Evolutionary conservation across 1,284 basidiomycete genomes (phyloP).

Genomic region (Psilocybe mexicana): DNA sequence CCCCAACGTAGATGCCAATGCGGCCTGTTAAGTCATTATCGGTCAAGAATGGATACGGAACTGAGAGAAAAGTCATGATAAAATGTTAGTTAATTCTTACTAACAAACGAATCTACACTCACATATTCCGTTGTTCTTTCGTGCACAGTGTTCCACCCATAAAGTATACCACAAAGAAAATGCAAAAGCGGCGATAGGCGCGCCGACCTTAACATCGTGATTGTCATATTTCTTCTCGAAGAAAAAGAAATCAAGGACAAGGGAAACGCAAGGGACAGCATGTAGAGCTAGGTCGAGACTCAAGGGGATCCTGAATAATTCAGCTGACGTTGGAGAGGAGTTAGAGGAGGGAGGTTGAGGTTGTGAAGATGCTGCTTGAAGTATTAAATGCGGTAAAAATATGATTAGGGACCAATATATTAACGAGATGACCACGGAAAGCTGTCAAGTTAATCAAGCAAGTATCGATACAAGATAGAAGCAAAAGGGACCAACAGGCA

Average conservation of each 20-base stretch:
- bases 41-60: slow-evolving; percentile 83
- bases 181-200: slow-evolving; percentile 42
- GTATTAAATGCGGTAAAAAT: slow-evolving; percentile 56
- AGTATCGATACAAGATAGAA: not conserved
- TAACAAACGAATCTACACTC: slow-evolving; percentile 30
- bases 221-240: slow-evolving; percentile 63
- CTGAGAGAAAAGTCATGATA: slow-evolving; percentile 33
- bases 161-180: slow-evolving; percentile 56
- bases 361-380: slow-evolving; percentile 16
- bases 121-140: slow-evolving; percentile 68
- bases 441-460: slow-evolving; percentile 33
- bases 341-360: slow-evolving; percentile 35
- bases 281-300: slow-evolving; percentile 69
- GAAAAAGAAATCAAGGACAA: slow-evolving; percentile 70
- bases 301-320: slow-evolving; percentile 56
- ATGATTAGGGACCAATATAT: slow-evolving; percentile 71
- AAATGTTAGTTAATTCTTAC: not conserved
- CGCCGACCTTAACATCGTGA: slow-evolving; percentile 44
- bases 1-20: slow-evolving; percentile 60
- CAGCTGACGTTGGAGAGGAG: slow-evolving; percentile 36
- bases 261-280: slow-evolving; percentile 57
- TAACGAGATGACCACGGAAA: slow-evolving; percentile 65
- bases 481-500: slow-evolving; percentile 49
- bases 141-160: slow-evolving; percentile 73
- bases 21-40: slow-evolving; percentile 53